Evolutionary conservation across 495 filamentous ascomycete genomes (phyloP), one percentile per base, ranked within the genome.

Genomic region (Annulohypoxylon stygium): DNA sequence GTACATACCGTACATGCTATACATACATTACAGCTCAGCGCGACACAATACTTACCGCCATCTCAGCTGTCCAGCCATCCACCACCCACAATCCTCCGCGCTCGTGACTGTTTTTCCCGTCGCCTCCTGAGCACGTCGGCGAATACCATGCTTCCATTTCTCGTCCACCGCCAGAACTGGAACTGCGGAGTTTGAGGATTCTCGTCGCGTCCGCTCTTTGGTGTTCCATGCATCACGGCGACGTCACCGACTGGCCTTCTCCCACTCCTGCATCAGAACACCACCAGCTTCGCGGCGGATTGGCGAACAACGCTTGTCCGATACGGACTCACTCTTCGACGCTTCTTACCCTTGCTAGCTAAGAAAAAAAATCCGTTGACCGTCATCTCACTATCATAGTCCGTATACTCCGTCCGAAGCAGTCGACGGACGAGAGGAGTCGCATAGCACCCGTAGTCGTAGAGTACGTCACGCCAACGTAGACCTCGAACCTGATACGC

Each of bases 21-120:
- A 54, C 54, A 58, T 39, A 18, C 54, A 60, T 73, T 62, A 67
- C 67, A 70, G 72, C 72, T 75, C 72, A 61, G 59, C 72, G 61
- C 67, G 25, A 65, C 67, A 68, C 67, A 61, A 68, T 55, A 68
- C 72, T 75, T 75, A 75, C 72, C 72, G 72, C 72, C 72, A 67
- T 71, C 67, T 71, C 59, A 70, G 67, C 71, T 70, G 48, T 51
- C 53, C 33, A 60, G 57, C 67, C 67, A 67, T 70, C 72, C 67
- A 67, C 57, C 71, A 62, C 66, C 67, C 66, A 69, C 50, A 57
- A 65, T 37, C 47, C 47, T 10, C 37, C 45, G 36, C 45, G 33
- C 72, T 37, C 72, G 67, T 75, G 72, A 75, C 72, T 67, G 39
- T 7, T 60, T 62, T 51, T 39, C n/a, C 62, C 51, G 37, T 66